Evolutionary conservation across 768 basidiomycete species (phyloP).

Genomic region (Leccinum arenicola): DNA sequence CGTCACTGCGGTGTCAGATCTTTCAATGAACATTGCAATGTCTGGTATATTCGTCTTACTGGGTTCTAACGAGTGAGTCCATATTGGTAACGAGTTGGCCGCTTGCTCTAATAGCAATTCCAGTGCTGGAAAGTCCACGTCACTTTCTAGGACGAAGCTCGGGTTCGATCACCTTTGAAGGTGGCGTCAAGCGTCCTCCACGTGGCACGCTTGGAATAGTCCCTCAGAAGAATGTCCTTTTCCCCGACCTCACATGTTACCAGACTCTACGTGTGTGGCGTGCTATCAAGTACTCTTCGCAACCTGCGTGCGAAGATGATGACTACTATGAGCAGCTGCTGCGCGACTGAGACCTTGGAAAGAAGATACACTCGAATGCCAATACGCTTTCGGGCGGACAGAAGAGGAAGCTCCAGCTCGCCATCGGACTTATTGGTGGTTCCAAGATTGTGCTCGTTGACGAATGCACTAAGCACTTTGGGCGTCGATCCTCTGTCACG

Average conservation of each 20-base stretch:
- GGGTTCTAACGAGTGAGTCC: slow-evolving; percentile 61
- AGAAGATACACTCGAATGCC: slow-evolving; percentile 66
- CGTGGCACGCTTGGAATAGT: slow-evolving; percentile 73
- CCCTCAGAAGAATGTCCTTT: slow-evolving; percentile 81
- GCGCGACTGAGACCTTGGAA: slow-evolving; percentile 68
- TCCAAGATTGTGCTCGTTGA: slow-evolving; percentile 66
- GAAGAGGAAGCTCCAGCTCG: slow-evolving; percentile 81
- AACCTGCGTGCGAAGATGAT: no score
- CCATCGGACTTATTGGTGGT: slow-evolving; percentile 74
- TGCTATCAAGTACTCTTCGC: slow-evolving; percentile 26
- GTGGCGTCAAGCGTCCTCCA: slow-evolving; percentile 50
- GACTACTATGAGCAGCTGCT: slow-evolving; percentile 35
- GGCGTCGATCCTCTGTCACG: slow-evolving; percentile 82
- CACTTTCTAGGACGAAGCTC: slow-evolving; percentile 56
- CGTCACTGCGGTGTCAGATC: slow-evolving; percentile 63
- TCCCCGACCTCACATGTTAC: slow-evolving; percentile 69
- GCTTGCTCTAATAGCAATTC: slow-evolving; percentile 4
- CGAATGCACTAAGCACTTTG: slow-evolving; percentile 75
- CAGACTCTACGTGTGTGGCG: slow-evolving; percentile 74
- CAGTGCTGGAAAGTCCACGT: slow-evolving; percentile 78
- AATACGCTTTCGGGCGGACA: slow-evolving; percentile 73
- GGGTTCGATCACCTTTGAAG: slow-evolving; percentile 56
- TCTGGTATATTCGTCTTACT: slow-evolving; percentile 74
- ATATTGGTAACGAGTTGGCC: not conserved
- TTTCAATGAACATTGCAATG: slow-evolving; percentile 68